These are phyloP conservation scores for Candida mesenterica DNA, from an alignment of 1,139 yeast species.

Conservation along the genomic window DNA sequence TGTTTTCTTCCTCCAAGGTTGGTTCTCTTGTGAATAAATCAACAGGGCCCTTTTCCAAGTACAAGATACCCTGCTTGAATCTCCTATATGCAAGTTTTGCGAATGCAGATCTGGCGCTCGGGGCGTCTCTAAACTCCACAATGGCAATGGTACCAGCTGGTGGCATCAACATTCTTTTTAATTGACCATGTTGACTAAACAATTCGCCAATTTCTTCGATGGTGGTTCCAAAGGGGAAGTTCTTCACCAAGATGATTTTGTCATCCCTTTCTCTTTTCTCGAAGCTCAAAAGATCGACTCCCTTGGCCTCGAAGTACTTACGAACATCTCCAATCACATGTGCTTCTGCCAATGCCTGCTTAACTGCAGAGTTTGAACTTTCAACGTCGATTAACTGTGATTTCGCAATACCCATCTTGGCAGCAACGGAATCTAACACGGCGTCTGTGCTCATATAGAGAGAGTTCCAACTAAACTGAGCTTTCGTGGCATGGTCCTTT, in stretches of 20 bases:
- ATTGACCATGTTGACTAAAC: slow-evolving; percentile 75
- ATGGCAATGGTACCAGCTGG: slow-evolving; percentile 97
- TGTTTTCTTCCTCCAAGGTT: slow-evolving; percentile 29
- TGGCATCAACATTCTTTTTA: slow-evolving; percentile 85
- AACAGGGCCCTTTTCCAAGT: slow-evolving; percentile 91
- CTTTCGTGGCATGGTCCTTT: slow-evolving; percentile 78
- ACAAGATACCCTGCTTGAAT: slow-evolving; percentile 80
- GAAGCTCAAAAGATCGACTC: slow-evolving; percentile 80
- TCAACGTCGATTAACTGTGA: slow-evolving; percentile 85
- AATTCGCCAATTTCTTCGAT: slow-evolving; percentile 77
- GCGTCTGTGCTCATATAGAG: slow-evolving; percentile 89
- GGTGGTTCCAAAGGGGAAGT: slow-evolving; percentile 85
- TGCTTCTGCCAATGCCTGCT: slow-evolving; percentile 97
- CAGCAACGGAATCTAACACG: slow-evolving; percentile 85
- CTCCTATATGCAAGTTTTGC: slow-evolving; percentile 83
- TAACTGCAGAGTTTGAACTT: slow-evolving; percentile 87
- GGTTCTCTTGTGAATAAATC: slow-evolving; percentile 70
- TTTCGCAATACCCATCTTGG: slow-evolving; percentile 77
- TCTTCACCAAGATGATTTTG: slow-evolving; percentile 76
- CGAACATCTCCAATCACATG: slow-evolving; percentile 91
- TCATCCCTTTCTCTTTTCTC: slow-evolving; percentile 77
- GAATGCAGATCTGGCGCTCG: slow-evolving; percentile 88
- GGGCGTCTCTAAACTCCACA: slow-evolving; percentile 82
- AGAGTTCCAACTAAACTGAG: slow-evolving; percentile 94
- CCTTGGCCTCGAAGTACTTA: slow-evolving; percentile 77